A percentile compares a stretch with the other conserved stretches of the same genome.
Conservation (phyloP, 495 filamentous ascomycete genomes). For the Penicillium herquei region DNA sequence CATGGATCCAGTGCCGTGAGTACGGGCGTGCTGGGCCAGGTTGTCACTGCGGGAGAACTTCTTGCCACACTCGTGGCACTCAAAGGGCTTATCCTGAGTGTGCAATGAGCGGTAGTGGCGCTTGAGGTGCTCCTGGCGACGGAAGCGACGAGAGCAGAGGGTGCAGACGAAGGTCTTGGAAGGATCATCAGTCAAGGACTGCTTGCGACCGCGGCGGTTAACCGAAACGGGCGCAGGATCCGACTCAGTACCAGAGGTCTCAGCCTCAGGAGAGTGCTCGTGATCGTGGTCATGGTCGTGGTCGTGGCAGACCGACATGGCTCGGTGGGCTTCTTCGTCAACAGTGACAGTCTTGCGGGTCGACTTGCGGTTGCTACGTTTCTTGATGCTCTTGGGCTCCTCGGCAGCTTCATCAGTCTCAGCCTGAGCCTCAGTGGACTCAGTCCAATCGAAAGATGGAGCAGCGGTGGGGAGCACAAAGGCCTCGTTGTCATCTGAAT, state of each 20-base stretch:
- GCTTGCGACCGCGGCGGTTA: constrained; percentile 95
- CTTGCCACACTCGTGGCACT: constrained; percentile 96
- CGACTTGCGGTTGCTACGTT: constrained; percentile 48
- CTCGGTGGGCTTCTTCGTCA: constrained; percentile 33
- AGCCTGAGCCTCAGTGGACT: constrained; percentile 24
- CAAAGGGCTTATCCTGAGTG: constrained; percentile 97
- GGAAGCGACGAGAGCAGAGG: constrained; percentile 93
- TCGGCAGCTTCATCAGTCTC: constrained; percentile 23
- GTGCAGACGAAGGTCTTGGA: constrained; percentile 98
- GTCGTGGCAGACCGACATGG: constrained; percentile 13
- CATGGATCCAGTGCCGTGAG: constrained; percentile 86
- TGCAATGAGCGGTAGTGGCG: constrained; percentile 98
- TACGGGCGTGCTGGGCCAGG: constrained; percentile 91
- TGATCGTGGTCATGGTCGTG: too few species aligned
- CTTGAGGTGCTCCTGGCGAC: constrained; percentile 98
- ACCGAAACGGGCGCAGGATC: constrained; percentile 59
- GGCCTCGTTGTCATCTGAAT: constrained; percentile 64
- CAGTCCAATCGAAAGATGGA: constrained; percentile 38
- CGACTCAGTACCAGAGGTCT: constrained; percentile 21
- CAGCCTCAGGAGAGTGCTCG: constrained; percentile 7
- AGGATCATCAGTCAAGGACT: constrained; percentile 95
- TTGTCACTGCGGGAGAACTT: constrained; percentile 99
- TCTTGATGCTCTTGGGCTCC: constrained; percentile 65
- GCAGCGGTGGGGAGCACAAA: constrained; percentile 54
- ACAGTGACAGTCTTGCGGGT: constrained; percentile 46